Evolutionary conservation across 2,329 filamentous ascomycete species (phyloP).

Genomic region (Metarhizium sp.): DNA sequence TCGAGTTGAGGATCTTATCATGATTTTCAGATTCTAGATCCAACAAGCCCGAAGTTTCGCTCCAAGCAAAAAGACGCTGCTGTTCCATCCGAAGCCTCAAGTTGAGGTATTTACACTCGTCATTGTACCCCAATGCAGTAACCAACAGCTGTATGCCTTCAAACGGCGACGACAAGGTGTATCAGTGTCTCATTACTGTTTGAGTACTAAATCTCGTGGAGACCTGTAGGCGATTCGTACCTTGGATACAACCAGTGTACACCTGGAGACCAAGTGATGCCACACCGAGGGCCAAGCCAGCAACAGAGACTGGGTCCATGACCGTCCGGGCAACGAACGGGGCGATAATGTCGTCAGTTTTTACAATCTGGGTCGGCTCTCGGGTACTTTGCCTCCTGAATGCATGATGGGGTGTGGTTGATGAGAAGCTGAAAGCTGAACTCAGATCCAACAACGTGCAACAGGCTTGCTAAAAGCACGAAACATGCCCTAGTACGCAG

Average conservation of each 20-base stretch:
- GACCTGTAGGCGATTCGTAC: slow-evolving; percentile 10
- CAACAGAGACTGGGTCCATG: slow-evolving; percentile 34
- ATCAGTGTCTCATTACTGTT: background rate
- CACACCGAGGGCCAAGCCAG: slow-evolving; percentile 33
- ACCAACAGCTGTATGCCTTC: slow-evolving; percentile 34
- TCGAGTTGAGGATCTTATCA: slow-evolving; percentile 33
- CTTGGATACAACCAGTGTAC: slow-evolving; percentile 36
- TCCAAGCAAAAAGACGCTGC: slow-evolving; percentile 39
- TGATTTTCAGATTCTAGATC: slow-evolving; percentile 32
- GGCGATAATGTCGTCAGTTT: background rate
- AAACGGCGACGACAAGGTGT: background rate
- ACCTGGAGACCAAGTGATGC: slow-evolving; percentile 36
- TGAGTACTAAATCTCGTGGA: background rate
- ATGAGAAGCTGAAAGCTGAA: background rate
- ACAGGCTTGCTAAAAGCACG: too few relatives aligned
- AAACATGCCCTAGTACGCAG: too few relatives aligned
- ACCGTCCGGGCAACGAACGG: background rate
- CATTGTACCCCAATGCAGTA: slow-evolving; percentile 36
- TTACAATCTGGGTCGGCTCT: background rate
- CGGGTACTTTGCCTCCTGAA: background rate
- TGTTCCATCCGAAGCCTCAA: slow-evolving; percentile 40
- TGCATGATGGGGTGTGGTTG: background rate
- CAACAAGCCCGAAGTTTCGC: slow-evolving; percentile 37
- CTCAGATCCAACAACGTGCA: too few relatives aligned
- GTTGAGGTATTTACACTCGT: slow-evolving; percentile 38